A percentile compares a stretch with the other conserved stretches of the same genome.
phyloP scores from a whole-genome alignment of 2,329 filamentous ascomycete genomes.

The Beauveria scarabaeidicola region DNA sequence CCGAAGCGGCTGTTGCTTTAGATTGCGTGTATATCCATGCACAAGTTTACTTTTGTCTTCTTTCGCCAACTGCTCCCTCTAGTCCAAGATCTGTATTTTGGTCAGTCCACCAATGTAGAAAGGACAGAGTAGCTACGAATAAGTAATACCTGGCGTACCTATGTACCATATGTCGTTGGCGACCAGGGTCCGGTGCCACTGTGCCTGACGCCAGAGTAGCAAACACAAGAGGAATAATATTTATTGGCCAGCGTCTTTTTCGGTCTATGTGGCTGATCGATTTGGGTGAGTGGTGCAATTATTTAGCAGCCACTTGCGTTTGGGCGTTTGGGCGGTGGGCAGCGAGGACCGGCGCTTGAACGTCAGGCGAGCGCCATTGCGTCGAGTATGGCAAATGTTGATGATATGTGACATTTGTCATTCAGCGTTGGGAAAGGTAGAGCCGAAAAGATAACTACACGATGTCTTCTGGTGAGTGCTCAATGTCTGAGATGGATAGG shows the following conservation, averaged over 20 bases:
- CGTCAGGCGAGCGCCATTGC: neutral
- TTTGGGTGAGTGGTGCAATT: neutral
- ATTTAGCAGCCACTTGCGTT: neutral
- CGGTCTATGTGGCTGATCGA: neutral
- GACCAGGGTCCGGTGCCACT: neutral
- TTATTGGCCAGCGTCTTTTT: neutral
- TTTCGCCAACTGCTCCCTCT: conserved; percentile 43
- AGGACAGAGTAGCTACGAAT: neutral
- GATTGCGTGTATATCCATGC: neutral
- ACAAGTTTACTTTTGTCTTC: conserved; percentile 14
- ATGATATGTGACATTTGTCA: neutral
- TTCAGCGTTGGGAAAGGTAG: neutral
- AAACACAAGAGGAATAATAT: neutral
- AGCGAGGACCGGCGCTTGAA: neutral
- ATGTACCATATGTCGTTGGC: neutral
- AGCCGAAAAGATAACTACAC: neutral
- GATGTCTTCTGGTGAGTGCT: neutral
- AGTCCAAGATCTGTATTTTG: conserved; percentile 29
- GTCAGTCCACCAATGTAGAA: neutral
- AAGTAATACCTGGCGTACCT: neutral
- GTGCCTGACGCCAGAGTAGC: neutral
- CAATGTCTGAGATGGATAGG: neutral
- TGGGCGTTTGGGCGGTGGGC: neutral
- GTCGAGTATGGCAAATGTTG: neutral
- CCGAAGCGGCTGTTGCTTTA: neutral